phyloP scores from a whole-genome alignment of 2,329 filamentous ascomycete species.

The Myriangium duriaei region DNA sequence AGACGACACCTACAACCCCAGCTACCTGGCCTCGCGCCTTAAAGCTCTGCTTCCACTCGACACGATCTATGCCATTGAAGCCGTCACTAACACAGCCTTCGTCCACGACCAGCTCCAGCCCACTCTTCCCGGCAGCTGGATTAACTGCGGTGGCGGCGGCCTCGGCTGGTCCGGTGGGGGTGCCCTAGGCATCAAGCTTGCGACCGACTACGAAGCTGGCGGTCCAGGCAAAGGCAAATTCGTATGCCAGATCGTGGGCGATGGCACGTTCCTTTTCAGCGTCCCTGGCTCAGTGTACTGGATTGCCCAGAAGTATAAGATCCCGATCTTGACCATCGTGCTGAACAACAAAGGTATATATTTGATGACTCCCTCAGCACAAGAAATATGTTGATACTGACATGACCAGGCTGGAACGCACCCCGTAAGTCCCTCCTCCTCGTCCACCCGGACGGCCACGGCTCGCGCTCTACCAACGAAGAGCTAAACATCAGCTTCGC shows the following conservation, averaged over 20 bases:
- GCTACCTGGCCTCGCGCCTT: conserved; percentile 37
- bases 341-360: conserved; percentile 49
- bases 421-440: conserved; percentile 48
- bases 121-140: conserved; percentile 57
- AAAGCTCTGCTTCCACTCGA: conserved; percentile 35
- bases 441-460: conserved; percentile 53
- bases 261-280: conserved; percentile 55
- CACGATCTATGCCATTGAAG: conserved; percentile 66
- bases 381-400: not conserved
- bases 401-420: conserved; percentile 53
- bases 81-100: conserved; percentile 57
- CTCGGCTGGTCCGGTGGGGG: conserved; percentile 70
- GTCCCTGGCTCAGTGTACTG: conserved; percentile 56
- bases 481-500: conserved; percentile 55
- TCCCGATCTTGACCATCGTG: conserved; percentile 54
- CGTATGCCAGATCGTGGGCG: conserved; percentile 53
- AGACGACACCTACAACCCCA: conserved; percentile 50
- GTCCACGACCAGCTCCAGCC: conserved; percentile 61
- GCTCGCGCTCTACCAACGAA: conserved; percentile 48
- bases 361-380: not conserved
- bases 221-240: conserved; percentile 43
- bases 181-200: conserved; percentile 65
- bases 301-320: conserved; percentile 53
- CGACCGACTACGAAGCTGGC: conserved; percentile 41
- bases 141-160: conserved; percentile 71